These are phyloP conservation scores for Aspergillus bridgeri DNA, from an alignment of 495 filamentous ascomycete species.

Conservation along the genomic window DNA sequence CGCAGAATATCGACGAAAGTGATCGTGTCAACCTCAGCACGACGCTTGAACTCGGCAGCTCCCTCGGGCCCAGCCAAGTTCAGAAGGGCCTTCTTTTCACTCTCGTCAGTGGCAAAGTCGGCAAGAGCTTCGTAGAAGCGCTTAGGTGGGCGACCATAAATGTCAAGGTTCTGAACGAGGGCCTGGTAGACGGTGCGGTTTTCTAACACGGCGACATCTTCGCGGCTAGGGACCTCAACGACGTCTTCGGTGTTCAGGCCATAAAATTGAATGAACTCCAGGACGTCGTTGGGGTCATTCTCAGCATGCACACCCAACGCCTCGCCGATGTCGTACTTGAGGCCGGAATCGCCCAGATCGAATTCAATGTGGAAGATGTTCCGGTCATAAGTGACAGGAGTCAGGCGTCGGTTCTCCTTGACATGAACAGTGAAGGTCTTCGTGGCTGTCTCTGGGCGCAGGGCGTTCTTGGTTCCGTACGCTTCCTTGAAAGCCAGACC, in stretches of 20 bases:
- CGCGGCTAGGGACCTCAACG: conserved; percentile 86
- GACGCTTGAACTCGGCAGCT: conserved; percentile 89
- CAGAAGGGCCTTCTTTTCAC: conserved; percentile 75
- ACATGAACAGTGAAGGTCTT: conserved; percentile 87
- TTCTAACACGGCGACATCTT: conserved; percentile 72
- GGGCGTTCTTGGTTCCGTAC: conserved; percentile 64
- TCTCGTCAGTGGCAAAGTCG: conserved; percentile 77
- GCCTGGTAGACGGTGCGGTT: conserved; percentile 92
- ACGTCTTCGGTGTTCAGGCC: conserved; percentile 76
- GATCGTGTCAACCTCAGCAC: conserved; percentile 87
- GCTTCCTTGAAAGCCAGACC: conserved; percentile 93
- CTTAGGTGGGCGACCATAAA: conserved; percentile 95
- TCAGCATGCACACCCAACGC: conserved; percentile 96
- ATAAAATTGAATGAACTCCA: conserved; percentile 85
- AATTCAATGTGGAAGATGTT: conserved; percentile 99
- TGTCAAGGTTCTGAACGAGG: conserved; percentile 89
- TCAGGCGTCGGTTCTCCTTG: conserved; percentile 91
- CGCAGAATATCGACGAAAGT: conserved; percentile 89
- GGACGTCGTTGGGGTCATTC: conserved; percentile 76
- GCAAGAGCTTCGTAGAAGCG: conserved; percentile 92
- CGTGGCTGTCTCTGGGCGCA: conserved; percentile 80
- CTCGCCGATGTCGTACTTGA: conserved; percentile 95
- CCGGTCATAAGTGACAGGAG: conserved; percentile 83
- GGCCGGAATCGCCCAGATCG: conserved; percentile 82
- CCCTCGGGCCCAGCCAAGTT: conserved; percentile 79